phyloP scores from a whole-genome alignment of 108 stramenopile species.

The Pseudonitzschia multiseries region DNA sequence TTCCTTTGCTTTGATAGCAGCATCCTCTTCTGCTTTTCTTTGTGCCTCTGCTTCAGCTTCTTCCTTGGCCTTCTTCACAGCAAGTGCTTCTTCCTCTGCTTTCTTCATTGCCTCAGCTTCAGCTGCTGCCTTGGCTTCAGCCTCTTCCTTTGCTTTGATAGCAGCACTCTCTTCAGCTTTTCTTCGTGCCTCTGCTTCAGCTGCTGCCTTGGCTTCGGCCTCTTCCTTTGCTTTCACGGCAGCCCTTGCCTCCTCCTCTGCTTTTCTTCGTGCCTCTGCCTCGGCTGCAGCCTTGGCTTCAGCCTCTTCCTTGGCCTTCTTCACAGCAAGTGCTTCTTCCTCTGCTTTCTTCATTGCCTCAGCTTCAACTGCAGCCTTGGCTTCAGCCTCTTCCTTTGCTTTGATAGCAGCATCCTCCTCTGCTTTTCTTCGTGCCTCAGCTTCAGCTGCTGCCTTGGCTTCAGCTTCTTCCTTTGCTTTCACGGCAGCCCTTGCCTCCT shows the following conservation, averaged over 20 bases:
- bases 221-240: not conserved
- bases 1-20: not conserved
- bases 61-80: not conserved
- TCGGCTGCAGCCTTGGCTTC: slow-evolving; percentile 7
- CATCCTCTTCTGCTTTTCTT: not conserved
- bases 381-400: not conserved
- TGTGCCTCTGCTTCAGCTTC: not conserved
- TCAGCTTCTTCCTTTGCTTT: slow-evolving; percentile 6
- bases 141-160: not conserved
- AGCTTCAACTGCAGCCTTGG: not conserved
- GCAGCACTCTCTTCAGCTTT: not conserved
- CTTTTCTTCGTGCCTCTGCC: slow-evolving; percentile 2
- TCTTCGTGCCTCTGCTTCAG: not conserved
- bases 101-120: not conserved
- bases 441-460: not conserved
- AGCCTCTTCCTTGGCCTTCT: not conserved
- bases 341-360: slow-evolving; percentile 7
- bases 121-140: not conserved
- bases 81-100: not conserved
- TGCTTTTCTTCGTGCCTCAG: not conserved
- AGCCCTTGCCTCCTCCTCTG: slow-evolving; percentile 1
- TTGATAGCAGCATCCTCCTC: not conserved
- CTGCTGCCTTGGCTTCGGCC: not conserved
- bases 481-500: not conserved
- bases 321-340: not conserved